Evolutionary conservation across 805 yeast species (phyloP), one percentile per base, ranked within the genome.

Genomic region (Metschnikowia rubicola): DNA sequence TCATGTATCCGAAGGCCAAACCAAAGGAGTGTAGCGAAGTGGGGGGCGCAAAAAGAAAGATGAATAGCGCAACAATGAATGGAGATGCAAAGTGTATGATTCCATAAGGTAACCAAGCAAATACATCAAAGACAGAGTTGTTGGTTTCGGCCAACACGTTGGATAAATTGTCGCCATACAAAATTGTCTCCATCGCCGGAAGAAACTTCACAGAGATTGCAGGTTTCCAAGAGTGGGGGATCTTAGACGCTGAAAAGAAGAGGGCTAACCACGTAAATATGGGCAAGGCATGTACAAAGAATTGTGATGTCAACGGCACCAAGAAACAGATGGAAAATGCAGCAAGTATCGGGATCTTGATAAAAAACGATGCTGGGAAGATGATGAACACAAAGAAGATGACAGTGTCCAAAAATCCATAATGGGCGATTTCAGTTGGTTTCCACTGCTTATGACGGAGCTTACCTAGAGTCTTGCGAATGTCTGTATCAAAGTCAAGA

Each of bases 101-200:
- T 2, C 99, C 99, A 63, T 92, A 92, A 1, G 99, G 98, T 35
- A 92, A 67, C 97, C 97, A 91, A 4, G 97, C 97, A 41, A 88
- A 57, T n/a, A 91, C 72, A 62, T 91, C 98, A 46, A 88, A 70
- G 7, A 81, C 57, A 2, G 85, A 64, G 51, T 75, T 79, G 13
- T 86, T 83, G 12, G 82, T 73, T 6, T 91, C 79, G 1, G 97
- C 94, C 58, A 90, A 75, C 21, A 91, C 82, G 57, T 86, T 87
- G 44, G 91, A 83, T 58, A 92, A 74, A 66, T 92, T 87, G 59
- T 91, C 96, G 43, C 97, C 97, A 61, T 89, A 91, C 49, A 92
- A 70, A 46, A 91, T 86, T 35, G 97, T 88, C 65, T 91, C 98
- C 70, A 90, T 74, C 2, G 96, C 94, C 0, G 98, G 97, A 41